A percentile compares a stretch with the other conserved stretches of the same genome.
These are phyloP conservation scores for Evansstolkia leycettana DNA, from an alignment of 495 filamentous ascomycete species.

Conservation along the genomic window DNA sequence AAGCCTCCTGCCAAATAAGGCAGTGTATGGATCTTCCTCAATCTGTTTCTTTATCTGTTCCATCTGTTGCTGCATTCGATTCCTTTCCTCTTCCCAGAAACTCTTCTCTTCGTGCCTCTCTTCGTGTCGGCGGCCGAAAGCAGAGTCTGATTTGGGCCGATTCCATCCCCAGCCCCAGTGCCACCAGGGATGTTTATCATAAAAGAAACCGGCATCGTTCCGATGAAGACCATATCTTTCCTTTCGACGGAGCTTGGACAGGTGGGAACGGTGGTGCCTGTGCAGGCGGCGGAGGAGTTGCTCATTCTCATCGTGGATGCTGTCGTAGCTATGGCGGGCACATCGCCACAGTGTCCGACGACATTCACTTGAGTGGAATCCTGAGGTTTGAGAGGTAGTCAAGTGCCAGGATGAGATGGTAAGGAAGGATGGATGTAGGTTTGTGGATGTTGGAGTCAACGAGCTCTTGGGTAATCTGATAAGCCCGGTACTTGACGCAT, in stretches of 20 bases:
- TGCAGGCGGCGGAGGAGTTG: background rate
- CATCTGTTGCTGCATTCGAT: constrained; percentile 13
- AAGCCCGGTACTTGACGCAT: too few relatives aligned
- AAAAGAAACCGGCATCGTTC: constrained; percentile 1
- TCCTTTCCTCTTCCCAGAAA: constrained; percentile 6
- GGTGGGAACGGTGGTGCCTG: constrained; percentile 7
- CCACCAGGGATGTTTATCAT: constrained; percentile 5
- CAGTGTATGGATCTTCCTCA: constrained; percentile 26
- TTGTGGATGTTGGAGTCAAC: too few relatives aligned
- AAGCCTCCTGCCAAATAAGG: constrained; percentile 28
- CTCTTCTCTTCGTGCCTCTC: too few relatives aligned
- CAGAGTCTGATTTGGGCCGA: too few relatives aligned
- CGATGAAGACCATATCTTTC: constrained; percentile 3
- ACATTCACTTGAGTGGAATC: background rate
- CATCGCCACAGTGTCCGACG: background rate
- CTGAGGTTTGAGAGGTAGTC: too few relatives aligned
- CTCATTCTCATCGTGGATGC: background rate
- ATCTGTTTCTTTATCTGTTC: constrained; percentile 23
- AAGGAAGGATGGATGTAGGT: too few relatives aligned
- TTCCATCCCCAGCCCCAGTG: constrained; percentile 4
- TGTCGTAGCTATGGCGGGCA: background rate
- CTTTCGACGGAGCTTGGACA: constrained; percentile 6
- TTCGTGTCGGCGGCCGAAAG: too few relatives aligned
- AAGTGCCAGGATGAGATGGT: too few relatives aligned
- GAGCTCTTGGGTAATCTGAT: too few relatives aligned